These are phyloP conservation scores for Silene vulgaris DNA, from an alignment of 179 eudicot species.

Conservation along the genomic window DNA sequence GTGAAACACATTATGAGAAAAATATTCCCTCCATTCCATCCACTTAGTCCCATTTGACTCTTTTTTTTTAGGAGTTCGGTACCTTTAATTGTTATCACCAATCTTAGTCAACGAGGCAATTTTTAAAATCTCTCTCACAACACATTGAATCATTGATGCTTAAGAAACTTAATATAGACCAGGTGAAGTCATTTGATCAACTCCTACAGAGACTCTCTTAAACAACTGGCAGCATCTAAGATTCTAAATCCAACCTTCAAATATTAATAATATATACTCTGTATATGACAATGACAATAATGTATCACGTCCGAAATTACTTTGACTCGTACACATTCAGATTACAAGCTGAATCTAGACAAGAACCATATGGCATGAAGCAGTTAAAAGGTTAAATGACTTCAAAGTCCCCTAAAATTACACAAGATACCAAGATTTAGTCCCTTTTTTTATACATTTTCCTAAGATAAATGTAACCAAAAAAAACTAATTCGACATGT, in stretches of 20 bases:
- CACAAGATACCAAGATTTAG: neutral
- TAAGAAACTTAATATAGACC: neutral
- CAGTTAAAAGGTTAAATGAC: neutral
- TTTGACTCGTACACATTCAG: no score
- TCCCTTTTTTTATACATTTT: neutral
- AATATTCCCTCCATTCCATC: no score
- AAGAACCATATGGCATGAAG: neutral
- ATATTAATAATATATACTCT: neutral
- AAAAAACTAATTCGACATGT: neutral
- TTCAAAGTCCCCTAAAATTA: neutral
- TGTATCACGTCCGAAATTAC: no score
- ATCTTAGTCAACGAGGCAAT: neutral
- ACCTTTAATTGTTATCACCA: neutral
- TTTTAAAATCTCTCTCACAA: neutral
- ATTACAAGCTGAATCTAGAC: neutral
- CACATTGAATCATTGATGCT: neutral
- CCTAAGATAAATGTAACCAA: no score
- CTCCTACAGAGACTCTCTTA: neutral
- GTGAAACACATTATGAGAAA: no score
- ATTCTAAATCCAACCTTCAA: neutral
- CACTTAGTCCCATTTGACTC: no score
- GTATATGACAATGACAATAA: neutral
- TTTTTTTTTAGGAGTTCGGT: neutral
- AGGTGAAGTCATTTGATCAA: neutral
- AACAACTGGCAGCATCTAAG: neutral